phyloP scores from a whole-genome alignment of 2,329 filamentous ascomycete genomes.

The Calycina marina region DNA sequence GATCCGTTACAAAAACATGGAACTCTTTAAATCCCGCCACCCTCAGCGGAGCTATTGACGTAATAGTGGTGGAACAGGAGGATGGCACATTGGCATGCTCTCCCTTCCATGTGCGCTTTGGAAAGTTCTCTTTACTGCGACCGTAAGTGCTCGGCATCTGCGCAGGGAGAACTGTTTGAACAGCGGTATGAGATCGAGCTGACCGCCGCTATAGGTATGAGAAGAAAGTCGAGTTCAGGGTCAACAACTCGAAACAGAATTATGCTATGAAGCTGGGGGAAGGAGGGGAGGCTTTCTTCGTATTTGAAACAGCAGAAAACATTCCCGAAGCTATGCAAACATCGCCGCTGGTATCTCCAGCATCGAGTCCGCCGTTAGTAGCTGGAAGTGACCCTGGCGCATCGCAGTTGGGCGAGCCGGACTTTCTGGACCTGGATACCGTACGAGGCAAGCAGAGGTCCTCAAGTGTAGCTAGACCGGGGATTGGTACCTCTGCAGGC shows the following conservation, averaged over 20 bases:
- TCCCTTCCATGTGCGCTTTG: constrained; percentile 96
- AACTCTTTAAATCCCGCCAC: constrained; percentile 98
- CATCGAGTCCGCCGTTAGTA: constrained; percentile 61
- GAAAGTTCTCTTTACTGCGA: constrained; percentile 90
- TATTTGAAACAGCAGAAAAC: constrained; percentile 85
- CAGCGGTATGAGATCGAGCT: background rate
- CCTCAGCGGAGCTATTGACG: constrained; percentile 93
- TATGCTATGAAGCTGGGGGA: constrained; percentile 98
- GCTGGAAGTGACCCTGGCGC: constrained; percentile 27
- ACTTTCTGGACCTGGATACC: constrained; percentile 47
- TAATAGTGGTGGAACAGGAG: constrained; percentile 93
- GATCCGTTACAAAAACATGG: constrained; percentile 96
- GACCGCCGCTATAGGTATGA: constrained; percentile 41
- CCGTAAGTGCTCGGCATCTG: constrained; percentile 29
- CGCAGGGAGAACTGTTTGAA: background rate
- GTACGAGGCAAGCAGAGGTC: constrained; percentile 26
- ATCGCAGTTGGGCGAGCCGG: constrained; percentile 48
- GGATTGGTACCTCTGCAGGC: constrained; percentile 28
- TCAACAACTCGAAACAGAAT: constrained; percentile 83
- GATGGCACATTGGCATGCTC: constrained; percentile 85
- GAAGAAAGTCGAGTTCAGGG: constrained; percentile 96
- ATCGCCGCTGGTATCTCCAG: constrained; percentile 81
- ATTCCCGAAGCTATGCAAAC: constrained; percentile 93
- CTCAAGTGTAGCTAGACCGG: constrained; percentile 28
- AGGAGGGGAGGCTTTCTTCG: constrained; percentile 95